Evolutionary conservation across 2,329 filamentous ascomycete genomes (phyloP).

Genomic region (Fusarium sp.): DNA sequence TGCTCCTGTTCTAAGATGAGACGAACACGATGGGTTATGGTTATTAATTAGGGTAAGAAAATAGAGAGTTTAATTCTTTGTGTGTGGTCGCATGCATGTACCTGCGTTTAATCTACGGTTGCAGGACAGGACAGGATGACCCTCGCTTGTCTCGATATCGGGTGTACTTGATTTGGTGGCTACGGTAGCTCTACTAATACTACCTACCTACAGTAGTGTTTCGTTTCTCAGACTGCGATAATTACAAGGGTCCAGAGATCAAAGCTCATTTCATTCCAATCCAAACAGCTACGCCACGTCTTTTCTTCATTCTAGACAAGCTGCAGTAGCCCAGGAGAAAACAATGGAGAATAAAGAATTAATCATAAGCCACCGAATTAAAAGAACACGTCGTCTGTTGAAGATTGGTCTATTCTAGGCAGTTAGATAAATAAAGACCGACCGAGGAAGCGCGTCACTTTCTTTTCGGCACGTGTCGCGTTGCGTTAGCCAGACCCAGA

Average conservation of each 20-base stretch:
- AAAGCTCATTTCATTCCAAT: slow-evolving; percentile 39
- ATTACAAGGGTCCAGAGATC: slow-evolving; percentile 26
- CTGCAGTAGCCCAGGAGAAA: slow-evolving; percentile 4
- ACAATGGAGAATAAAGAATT: not conserved
- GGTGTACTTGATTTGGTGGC: slow-evolving; percentile 25
- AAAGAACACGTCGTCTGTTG: not conserved
- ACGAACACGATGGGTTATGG: not conserved
- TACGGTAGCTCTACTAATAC: slow-evolving; percentile 1
- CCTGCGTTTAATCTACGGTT: slow-evolving; percentile 20
- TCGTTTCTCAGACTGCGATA: slow-evolving; percentile 27
- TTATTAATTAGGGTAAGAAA: slow-evolving; percentile 2
- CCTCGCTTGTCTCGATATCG: slow-evolving; percentile 23
- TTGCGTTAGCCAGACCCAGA: not conserved
- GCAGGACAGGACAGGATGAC: slow-evolving; percentile 28
- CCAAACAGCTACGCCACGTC: slow-evolving; percentile 26
- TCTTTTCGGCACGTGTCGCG: slow-evolving; percentile 38
- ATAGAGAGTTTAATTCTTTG: slow-evolving; percentile 2
- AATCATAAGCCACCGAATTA: slow-evolving; percentile 1
- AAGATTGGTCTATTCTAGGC: slow-evolving; percentile 2
- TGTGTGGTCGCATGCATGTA: slow-evolving; percentile 20
- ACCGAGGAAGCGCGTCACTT: slow-evolving; percentile 28
- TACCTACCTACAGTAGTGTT: slow-evolving; percentile 31
- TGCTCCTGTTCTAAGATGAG: slow-evolving; percentile 19
- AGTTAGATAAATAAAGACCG: not conserved
- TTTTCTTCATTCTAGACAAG: not conserved